Evolutionary conservation across 1,139 yeast genomes (phyloP).

Genomic region (Geotrichum aggregatum): DNA sequence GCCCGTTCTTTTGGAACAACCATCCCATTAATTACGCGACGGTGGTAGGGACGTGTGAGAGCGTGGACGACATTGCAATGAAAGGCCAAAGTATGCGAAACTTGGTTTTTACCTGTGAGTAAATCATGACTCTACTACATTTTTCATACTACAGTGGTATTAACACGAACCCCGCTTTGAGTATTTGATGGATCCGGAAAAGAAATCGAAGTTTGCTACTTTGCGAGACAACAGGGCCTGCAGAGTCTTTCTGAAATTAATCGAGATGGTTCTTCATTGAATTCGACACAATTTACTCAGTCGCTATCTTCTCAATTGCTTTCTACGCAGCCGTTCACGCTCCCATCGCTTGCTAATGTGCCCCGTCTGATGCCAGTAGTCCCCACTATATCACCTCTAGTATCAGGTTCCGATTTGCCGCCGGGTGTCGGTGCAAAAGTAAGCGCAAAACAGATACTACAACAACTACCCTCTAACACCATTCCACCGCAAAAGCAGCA

Average conservation of each 20-base stretch:
- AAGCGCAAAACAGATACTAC: no score
- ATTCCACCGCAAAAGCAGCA: no score
- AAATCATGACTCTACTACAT: no score
- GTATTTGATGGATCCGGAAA: conserved; percentile 4
- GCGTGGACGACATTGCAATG: conserved; percentile 7
- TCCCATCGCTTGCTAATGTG: not conserved
- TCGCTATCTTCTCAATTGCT: not conserved
- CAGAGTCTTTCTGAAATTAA: not conserved
- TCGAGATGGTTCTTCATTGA: no score
- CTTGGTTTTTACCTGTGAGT: conserved; percentile 2
- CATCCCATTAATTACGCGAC: conserved; percentile 32
- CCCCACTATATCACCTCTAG: no score
- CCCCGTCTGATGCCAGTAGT: not conserved
- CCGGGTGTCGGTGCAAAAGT: no score
- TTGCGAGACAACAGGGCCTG: not conserved
- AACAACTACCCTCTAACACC: no score
- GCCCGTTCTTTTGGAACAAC: conserved; percentile 29
- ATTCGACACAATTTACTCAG: no score
- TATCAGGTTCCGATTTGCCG: no score
- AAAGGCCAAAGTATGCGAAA: not conserved
- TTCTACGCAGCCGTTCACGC: not conserved
- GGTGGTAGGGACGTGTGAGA: conserved; percentile 27
- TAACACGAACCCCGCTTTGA: not conserved
- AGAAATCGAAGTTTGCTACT: conserved; percentile 3
- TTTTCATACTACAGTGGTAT: no score